phyloP scores from a whole-genome alignment of 2,329 filamentous ascomycete species.

The Fusarium abutilonis region DNA sequence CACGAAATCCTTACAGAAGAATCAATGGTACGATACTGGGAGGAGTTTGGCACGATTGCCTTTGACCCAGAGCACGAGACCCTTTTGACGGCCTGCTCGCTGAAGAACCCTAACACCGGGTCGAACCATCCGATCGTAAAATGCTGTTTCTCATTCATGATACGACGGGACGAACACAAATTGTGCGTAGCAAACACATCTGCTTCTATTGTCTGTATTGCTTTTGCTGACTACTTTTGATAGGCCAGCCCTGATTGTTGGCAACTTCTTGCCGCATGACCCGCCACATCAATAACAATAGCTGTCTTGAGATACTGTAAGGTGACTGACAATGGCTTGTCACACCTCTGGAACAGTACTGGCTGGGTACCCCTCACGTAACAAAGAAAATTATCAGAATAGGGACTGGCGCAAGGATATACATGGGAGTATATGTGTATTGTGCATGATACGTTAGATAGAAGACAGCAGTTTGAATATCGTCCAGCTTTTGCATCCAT shows the following conservation, averaged over 20 bases:
- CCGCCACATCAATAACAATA: conserved; percentile 52
- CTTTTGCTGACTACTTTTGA: conserved; percentile 47
- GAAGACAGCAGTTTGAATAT: conserved; percentile 22
- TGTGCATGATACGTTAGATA: conserved; percentile 31
- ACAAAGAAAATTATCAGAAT: conserved; percentile 15
- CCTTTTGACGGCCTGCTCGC: conserved; percentile 88
- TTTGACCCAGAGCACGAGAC: conserved; percentile 96
- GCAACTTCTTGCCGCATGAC: conserved; percentile 93
- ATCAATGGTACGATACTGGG: conserved; percentile 96
- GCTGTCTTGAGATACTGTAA: conserved; percentile 4
- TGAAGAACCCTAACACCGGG: conserved; percentile 81
- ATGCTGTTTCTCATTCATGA: conserved; percentile 98
- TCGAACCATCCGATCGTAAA: conserved; percentile 79
- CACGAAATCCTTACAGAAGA: conserved; percentile 97
- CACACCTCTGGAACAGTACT: background rate
- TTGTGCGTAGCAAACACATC: conserved; percentile 71
- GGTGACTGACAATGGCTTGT: conserved; percentile 6
- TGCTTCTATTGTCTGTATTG: background rate
- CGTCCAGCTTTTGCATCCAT: background rate
- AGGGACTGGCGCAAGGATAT: conserved; percentile 32
- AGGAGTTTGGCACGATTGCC: conserved; percentile 97
- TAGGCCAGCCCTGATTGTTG: conserved; percentile 93
- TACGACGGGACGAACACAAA: conserved; percentile 92
- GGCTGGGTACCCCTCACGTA: conserved; percentile 8
- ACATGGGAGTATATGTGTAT: conserved; percentile 35